phyloP scores from a whole-genome alignment of 305 asterid species.

The Plantago lanceolata region DNA sequence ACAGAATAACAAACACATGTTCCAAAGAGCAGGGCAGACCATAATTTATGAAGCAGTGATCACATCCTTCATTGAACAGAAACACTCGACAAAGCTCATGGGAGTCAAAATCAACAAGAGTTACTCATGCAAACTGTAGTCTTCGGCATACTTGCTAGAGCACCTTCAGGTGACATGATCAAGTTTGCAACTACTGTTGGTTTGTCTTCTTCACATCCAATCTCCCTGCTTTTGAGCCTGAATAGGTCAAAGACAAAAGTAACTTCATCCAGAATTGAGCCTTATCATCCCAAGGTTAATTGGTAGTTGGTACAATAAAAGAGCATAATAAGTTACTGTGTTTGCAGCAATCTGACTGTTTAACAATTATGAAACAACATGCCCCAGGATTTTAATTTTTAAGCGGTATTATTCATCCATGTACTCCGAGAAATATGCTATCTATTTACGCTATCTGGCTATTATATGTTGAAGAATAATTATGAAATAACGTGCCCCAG shows the following conservation, averaged over 20 bases:
- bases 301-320: too few species aligned
- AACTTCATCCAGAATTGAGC: constrained; percentile 4
- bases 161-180: constrained; percentile 26
- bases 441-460: not conserved
- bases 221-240: constrained; percentile 8
- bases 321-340: constrained; percentile 6
- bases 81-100: constrained; percentile 26
- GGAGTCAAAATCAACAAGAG: constrained; percentile 37
- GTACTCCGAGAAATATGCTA: too few species aligned
- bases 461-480: constrained; percentile 3
- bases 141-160: constrained; percentile 23
- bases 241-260: not conserved
- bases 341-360: not conserved
- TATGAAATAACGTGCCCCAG: not conserved
- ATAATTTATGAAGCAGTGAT: constrained; percentile 30
- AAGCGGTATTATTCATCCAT: too few species aligned
- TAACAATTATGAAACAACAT: too few species aligned
- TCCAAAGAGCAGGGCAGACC: constrained; percentile 30
- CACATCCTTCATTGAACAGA: constrained; percentile 29
- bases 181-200: constrained; percentile 27
- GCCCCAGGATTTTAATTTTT: too few species aligned
- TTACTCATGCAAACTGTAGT: constrained; percentile 20
- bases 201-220: not conserved
- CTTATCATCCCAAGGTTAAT: not conserved
- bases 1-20: constrained; percentile 31